Base-by-base conservation (phyloP, 345 rosid genomes). In the Syzygium jambos region DNA sequence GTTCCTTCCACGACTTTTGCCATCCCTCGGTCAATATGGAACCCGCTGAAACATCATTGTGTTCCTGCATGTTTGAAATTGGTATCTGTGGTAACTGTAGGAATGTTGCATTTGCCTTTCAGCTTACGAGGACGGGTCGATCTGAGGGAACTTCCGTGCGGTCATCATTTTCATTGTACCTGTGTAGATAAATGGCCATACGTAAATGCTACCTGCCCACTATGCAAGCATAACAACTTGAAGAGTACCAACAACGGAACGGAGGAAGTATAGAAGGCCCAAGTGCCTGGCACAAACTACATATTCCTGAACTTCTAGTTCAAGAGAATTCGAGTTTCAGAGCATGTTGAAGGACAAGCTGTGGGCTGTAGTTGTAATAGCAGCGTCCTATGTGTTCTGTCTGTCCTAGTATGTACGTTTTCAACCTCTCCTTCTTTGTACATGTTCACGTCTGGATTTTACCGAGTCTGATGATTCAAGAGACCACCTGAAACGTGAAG, bases 91-190 rank as follows among this genome's bases (percentile, higher is more conserved):
- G 21, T 84, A 88, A 54, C 46, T 90, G 91, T 84, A 98, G 99
- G 99, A 98, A 89, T 98, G 99, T 68, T 98, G 99, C 94, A 95
- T 98, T 80, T 98, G 99, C 90, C 99, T 98, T 34, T 94, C 96
- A 17, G 89, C 95, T 9, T 98, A 96, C 43, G 98, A 95, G 68
- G 98, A 98, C 21, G 99, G 86, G 94, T 93, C 51, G 99, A 98
- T 91, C 93, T 98, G 86, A 85, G 98, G 88, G 98, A 96, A 88
- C 98, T 98, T 82, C 99, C 99, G 84, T 96, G 99, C 86, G 94
- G 94, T 53, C 99, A 98, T 88, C 99, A 96, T 91, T 98, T 98
- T 83, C 99, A 97, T 86, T 94, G 97, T 88, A 89, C 93, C 55
- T 97, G 99, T 88, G 96, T 96, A 85, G 99, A 97, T 85, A 97